These are phyloP conservation scores for Alternaria dauci DNA, from an alignment of 2,329 filamentous ascomycete species.

Conservation along the genomic window DNA sequence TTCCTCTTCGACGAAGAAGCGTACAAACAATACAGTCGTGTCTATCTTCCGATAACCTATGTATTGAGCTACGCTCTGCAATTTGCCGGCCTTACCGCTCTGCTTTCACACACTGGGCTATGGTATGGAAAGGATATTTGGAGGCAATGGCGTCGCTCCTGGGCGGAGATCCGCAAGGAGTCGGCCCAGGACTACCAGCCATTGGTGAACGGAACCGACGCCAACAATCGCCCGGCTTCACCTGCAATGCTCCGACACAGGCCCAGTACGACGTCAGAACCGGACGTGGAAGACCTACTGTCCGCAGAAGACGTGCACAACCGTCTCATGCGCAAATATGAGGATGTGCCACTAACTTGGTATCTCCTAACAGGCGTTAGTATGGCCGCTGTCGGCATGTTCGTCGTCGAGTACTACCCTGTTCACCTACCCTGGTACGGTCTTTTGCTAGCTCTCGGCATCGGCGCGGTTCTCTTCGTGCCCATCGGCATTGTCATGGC, in stretches of 20 bases:
- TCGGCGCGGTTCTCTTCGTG: constrained; percentile 84
- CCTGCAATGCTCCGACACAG: constrained; percentile 29
- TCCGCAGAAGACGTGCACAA: constrained; percentile 83
- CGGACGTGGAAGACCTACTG: constrained; percentile 63
- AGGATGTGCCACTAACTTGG: constrained; percentile 83
- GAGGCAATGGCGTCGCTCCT: constrained; percentile 75
- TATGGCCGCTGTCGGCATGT: constrained; percentile 82
- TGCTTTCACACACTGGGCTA: constrained; percentile 81
- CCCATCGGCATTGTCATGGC: constrained; percentile 94
- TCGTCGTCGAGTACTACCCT: constrained; percentile 80
- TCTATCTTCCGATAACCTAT: constrained; percentile 87
- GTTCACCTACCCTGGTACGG: constrained; percentile 89
- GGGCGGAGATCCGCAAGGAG: constrained; percentile 65
- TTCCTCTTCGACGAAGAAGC: constrained; percentile 80
- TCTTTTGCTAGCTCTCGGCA: constrained; percentile 77
- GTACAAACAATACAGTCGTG: constrained; percentile 81
- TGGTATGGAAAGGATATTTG: constrained; percentile 87
- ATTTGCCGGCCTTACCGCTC: constrained; percentile 80
- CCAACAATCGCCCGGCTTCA: constrained; percentile 45
- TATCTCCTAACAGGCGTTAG: constrained; percentile 77
- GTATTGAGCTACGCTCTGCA: constrained; percentile 86
- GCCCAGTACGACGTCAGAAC: constrained; percentile 46
- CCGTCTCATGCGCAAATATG: constrained; percentile 81
- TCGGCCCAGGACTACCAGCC: constrained; percentile 45
- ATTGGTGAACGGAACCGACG: constrained; percentile 36